phyloP scores from a whole-genome alignment of 78 protist genomes.

The Polysphondylium violaceum region DNA sequence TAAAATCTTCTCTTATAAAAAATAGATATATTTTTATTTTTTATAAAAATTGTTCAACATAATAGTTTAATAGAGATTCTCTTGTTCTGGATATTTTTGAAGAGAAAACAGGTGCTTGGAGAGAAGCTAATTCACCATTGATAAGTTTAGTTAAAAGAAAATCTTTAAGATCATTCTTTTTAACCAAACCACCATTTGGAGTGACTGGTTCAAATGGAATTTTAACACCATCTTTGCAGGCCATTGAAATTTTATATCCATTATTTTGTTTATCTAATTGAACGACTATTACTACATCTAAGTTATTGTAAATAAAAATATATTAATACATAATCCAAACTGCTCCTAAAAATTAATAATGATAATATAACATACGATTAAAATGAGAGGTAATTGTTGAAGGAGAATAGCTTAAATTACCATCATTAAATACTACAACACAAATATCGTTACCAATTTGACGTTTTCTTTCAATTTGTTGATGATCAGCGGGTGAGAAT shows the following conservation, averaged over 20 bases:
- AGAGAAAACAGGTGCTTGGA: slow-evolving; percentile 63
- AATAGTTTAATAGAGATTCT: slow-evolving; percentile 68
- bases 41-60: slow-evolving; percentile 63
- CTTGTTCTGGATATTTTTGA: slow-evolving; percentile 54
- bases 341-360: neutral
- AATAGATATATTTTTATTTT: neutral
- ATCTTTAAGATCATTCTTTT: slow-evolving; percentile 42
- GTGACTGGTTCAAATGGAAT: slow-evolving; percentile 28
- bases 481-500: slow-evolving; percentile 19
- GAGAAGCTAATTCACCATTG: slow-evolving; percentile 63
- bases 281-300: slow-evolving; percentile 57
- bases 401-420: slow-evolving; percentile 44
- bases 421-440: slow-evolving; percentile 75
- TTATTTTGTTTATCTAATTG: slow-evolving; percentile 35
- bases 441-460: slow-evolving; percentile 84
- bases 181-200: slow-evolving; percentile 4
- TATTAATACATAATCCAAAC: neutral
- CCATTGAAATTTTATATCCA: slow-evolving; percentile 45
- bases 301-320: too few relatives aligned
- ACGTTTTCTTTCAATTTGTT: slow-evolving; percentile 76
- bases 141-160: slow-evolving; percentile 55
- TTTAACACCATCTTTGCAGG: slow-evolving; percentile 65
- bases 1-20: too few relatives aligned
- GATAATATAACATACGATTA: slow-evolving; percentile 21
- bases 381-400: slow-evolving; percentile 61